phyloP scores from a whole-genome alignment of 352 stramenopile genomes.

The Globisporangium okanoganense region DNA sequence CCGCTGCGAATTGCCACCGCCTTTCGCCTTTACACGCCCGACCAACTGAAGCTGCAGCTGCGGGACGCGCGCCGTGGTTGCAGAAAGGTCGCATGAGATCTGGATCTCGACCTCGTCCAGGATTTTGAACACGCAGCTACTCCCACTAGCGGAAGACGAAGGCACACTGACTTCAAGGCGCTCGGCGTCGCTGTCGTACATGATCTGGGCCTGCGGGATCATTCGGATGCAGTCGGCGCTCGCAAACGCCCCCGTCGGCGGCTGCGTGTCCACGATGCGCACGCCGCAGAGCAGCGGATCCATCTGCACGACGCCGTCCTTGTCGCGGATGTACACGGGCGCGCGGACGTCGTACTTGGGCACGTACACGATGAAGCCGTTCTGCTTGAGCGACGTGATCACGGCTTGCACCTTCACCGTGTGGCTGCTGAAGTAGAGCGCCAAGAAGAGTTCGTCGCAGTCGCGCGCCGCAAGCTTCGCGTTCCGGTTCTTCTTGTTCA shows the following conservation, averaged over 20 bases:
- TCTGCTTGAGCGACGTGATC: slow-evolving; percentile 88
- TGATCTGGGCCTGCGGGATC: slow-evolving; percentile 51
- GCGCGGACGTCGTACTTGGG: slow-evolving; percentile 90
- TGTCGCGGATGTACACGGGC: slow-evolving; percentile 90
- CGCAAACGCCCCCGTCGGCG: slow-evolving; percentile 61
- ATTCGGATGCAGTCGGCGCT: slow-evolving; percentile 48
- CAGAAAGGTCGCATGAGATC: slow-evolving; percentile 70
- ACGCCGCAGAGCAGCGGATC: slow-evolving; percentile 70
- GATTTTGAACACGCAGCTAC: slow-evolving; percentile 49
- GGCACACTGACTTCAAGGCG: slow-evolving; percentile 29
- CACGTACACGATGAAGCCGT: slow-evolving; percentile 93
- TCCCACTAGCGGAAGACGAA: neutral
- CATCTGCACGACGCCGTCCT: slow-evolving; percentile 81
- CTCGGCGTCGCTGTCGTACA: slow-evolving; percentile 25
- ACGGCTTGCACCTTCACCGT: slow-evolving; percentile 80
- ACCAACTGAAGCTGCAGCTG: slow-evolving; percentile 70
- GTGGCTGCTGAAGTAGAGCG: slow-evolving; percentile 91
- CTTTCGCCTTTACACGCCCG: slow-evolving; percentile 36
- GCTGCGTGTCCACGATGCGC: slow-evolving; percentile 53
- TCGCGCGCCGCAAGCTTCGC: slow-evolving; percentile 86
- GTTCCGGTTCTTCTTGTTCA: slow-evolving; percentile 90
- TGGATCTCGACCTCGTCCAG: slow-evolving; percentile 78
- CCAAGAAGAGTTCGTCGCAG: slow-evolving; percentile 91
- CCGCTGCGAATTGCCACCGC: slow-evolving; percentile 17
- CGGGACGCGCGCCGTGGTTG: slow-evolving; percentile 68